Evolutionary conservation across 768 basidiomycete genomes (phyloP), one percentile per base, ranked within the genome.

Genomic region (Galerina sulciceps): DNA sequence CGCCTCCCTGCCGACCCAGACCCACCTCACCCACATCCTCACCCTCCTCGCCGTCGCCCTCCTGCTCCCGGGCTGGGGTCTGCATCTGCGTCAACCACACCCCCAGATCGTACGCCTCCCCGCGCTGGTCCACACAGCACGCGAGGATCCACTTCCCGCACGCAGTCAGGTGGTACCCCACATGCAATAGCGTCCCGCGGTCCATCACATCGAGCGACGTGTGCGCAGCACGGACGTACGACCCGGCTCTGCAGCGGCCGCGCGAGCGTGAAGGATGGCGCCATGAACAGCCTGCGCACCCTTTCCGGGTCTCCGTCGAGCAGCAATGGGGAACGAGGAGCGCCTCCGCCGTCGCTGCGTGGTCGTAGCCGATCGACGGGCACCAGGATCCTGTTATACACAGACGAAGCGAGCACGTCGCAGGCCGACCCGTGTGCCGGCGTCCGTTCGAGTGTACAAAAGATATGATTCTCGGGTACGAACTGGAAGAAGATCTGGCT

Each of bases 71-170:
- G 6, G 64, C 65, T 34, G 69, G 71, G 6, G 81, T 79, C 42
- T 69, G 71, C 9, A 80, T 79, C 42, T 84, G 82, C n/a, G 79
- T 80, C 22, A 88, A 67, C 87, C 89, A 90, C 8, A 89, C 84
- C 8, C 82, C 84, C 23, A 87, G 67, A 59, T 90, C 85, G 64
- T 89, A 85, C 14, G 81, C 85, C 68, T 94, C 91, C 2, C 91
- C 93, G 1, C 88, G 79, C 68, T 93, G 85, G 67, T 95, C 93
- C 6, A 90, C 75, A 65, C 87, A 89, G 31, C 85, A 79, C n/a
- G 85, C 85, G 15, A 91, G 68, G 6, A 94, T 77, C 93, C 93
- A 94, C 69, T 88, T 89, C 10, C 87, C 82, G 57, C 88, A 90
- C 4, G 69, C 64, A 10, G 88, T 87, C 1, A 89, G 59, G 40